Conservation (phyloP, 192 early-diverging fungal species). For the Podila horticola region DNA sequence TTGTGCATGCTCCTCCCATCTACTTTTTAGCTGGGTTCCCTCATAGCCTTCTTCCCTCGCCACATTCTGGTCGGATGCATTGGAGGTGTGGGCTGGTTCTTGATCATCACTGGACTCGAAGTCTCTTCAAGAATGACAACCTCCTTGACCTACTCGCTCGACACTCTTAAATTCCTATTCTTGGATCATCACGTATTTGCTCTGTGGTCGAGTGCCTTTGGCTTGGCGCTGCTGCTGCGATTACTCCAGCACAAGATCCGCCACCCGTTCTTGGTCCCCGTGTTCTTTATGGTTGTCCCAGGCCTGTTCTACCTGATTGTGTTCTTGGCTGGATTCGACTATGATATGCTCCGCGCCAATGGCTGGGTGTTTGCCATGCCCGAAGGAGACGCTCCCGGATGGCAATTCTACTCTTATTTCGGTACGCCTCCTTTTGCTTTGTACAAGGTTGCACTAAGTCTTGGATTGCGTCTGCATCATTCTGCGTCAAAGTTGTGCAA, state of each 20-base stretch:
- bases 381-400: conserved; percentile 80
- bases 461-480: neutral
- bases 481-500: neutral
- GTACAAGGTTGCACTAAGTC: no score
- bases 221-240: conserved; percentile 76
- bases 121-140: conserved; percentile 63
- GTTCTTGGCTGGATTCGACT: conserved; percentile 64
- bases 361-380: conserved; percentile 91
- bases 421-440: conserved; percentile 33
- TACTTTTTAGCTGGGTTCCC: conserved; percentile 65
- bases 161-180: conserved; percentile 75
- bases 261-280: conserved; percentile 89
- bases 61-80: conserved; percentile 97
- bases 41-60: conserved; percentile 87
- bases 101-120: conserved; percentile 93
- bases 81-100: conserved; percentile 94
- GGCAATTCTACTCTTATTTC: conserved; percentile 89
- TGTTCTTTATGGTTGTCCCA: conserved; percentile 89
- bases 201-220: conserved; percentile 84
- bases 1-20: conserved; percentile 8
- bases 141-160: conserved; percentile 59
- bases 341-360: conserved; percentile 71
- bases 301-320: conserved; percentile 79
- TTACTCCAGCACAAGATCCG: conserved; percentile 70
- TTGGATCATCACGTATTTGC: conserved; percentile 66